phyloP scores from a whole-genome alignment of 129 eudicot genomes.

The sunflower (Helianthus annuus) region HanXRQr2.0-SUNRISE NC_035448.2:189078225-189078724 shows the following conservation, averaged over 20 bases:
- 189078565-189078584: constrained; percentile 1
- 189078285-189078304: constrained; percentile 12
- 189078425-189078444: constrained; percentile 1
- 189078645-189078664: constrained; percentile 18
- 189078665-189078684: constrained; percentile 12
- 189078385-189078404: background rate
- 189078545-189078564: background rate
- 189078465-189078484: background rate
- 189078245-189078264: constrained; percentile 45
- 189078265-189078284: constrained; percentile 27
- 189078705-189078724: constrained; percentile 57
- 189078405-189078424: constrained; percentile 2
- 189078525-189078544: background rate
- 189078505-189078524: constrained; percentile 9
- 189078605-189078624: constrained; percentile 27
- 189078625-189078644: constrained; percentile 30
- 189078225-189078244: constrained; percentile 32
- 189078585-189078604: constrained; percentile 34
- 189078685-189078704: constrained; percentile 30
- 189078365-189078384: constrained; percentile 11
- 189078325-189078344: constrained; percentile 18
- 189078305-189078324: constrained; percentile 26
- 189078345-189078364: background rate
- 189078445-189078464: background rate
- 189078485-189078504: background rate